phyloP scores from a whole-genome alignment of 495 filamentous ascomycete genomes.

The Lindgomyces ingoldianus region DNA sequence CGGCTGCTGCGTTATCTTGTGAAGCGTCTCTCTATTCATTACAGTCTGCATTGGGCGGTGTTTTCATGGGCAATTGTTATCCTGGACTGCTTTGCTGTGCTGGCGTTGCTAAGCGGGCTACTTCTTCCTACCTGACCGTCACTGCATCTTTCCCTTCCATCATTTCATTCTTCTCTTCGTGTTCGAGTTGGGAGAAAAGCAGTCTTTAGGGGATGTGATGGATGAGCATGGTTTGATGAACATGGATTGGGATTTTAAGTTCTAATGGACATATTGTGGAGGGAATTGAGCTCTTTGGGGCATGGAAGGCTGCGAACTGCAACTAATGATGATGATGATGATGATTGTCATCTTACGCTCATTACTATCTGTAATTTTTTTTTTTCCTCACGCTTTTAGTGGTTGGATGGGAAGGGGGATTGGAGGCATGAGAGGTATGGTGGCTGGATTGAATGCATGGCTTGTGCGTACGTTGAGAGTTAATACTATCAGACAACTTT shows the following conservation, averaged over 20 bases:
- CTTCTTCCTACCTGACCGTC: background rate
- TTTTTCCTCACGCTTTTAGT: too few species aligned
- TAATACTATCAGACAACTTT: constrained; percentile 3
- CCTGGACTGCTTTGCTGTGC: constrained; percentile 18
- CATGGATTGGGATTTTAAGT: background rate
- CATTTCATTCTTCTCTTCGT: background rate
- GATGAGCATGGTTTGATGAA: background rate
- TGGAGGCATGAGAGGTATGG: background rate
- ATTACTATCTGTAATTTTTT: constrained; percentile 20
- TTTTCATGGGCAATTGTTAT: constrained; percentile 9
- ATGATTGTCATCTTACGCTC: constrained; percentile 31
- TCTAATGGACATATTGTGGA: constrained; percentile 33
- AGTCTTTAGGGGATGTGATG: background rate
- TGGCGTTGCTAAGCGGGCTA: constrained; percentile 13
- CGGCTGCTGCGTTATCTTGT: constrained; percentile 92
- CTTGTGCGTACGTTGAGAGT: constrained; percentile 16
- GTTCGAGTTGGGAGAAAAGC: constrained; percentile 2
- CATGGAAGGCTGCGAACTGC: background rate
- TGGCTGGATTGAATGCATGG: background rate
- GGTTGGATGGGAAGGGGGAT: too few species aligned
- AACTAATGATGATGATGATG: constrained; percentile 11
- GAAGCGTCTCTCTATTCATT: constrained; percentile 42
- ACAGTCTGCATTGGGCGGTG: constrained; percentile 36
- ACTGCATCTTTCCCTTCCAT: constrained; percentile 10
- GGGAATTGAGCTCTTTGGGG: background rate